A percentile compares a stretch with the other conserved stretches of the same genome.
Conservation (phyloP, 306 rosid species). For the Benincasa hispida region DNA sequence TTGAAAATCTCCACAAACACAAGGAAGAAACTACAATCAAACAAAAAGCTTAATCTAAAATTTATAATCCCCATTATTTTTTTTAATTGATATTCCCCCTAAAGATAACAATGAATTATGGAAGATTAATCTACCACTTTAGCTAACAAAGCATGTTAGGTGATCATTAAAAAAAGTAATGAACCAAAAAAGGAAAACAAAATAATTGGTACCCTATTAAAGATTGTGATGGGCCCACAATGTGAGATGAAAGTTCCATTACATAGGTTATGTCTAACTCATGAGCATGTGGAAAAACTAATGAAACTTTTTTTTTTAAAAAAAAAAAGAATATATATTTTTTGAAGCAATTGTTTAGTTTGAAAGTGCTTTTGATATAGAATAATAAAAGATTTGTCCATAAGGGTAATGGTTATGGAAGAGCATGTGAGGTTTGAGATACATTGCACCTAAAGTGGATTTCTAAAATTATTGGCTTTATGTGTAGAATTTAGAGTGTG, state of each 20-base stretch:
- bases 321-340: no score
- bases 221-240: not conserved
- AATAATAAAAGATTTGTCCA: not conserved
- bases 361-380: not conserved
- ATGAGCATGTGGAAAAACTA: not conserved
- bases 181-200: not conserved
- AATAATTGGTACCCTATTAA: not conserved
- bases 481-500: not conserved
- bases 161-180: not conserved
- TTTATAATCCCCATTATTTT: not conserved
- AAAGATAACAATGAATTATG: not conserved
- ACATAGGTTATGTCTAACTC: not conserved
- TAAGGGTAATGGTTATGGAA: not conserved
- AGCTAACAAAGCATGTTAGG: not conserved
- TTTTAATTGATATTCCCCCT: not conserved
- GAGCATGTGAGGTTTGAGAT: not conserved
- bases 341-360: no score
- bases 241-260: constrained; percentile 1
- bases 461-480: not conserved
- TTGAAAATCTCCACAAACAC: no score
- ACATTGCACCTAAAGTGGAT: not conserved
- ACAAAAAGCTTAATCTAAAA: no score
- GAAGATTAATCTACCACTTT: not conserved
- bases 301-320: no score
- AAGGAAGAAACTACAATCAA: no score